These are phyloP conservation scores for Cordyceps fumosorosea DNA, from an alignment of 2,329 filamentous ascomycete genomes.

Conservation along the genomic window DNA sequence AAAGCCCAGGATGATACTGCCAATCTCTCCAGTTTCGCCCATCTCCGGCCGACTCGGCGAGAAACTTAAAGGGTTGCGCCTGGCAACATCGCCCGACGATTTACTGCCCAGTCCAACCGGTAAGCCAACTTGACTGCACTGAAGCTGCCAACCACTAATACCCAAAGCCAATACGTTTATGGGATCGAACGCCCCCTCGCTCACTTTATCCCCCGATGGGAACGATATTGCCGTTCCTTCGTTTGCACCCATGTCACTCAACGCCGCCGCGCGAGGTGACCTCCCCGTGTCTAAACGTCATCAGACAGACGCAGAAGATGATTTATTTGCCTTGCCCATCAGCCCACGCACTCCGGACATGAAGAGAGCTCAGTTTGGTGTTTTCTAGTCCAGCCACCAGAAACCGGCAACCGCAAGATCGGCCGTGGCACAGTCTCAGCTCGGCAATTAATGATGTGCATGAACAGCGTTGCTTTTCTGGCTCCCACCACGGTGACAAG, in stretches of 20 bases:
- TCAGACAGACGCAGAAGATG: conserved; percentile 52
- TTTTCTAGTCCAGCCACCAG: conserved; percentile 19
- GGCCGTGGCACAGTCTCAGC: not conserved
- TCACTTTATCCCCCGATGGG: conserved; percentile 25
- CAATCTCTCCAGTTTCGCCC: conserved; percentile 57
- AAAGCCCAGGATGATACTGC: conserved; percentile 20
- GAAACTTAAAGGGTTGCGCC: conserved; percentile 70
- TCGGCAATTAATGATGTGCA: not conserved
- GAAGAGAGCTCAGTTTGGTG: conserved; percentile 72
- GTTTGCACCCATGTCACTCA: conserved; percentile 29
- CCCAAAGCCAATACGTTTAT: conserved; percentile 30
- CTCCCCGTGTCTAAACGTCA: conserved; percentile 16
- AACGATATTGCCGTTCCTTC: conserved; percentile 31
- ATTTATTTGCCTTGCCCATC: conserved; percentile 79
- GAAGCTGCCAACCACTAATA: conserved; percentile 11
- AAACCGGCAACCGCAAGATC: not conserved
- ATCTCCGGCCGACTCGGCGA: conserved; percentile 66
- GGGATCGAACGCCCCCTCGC: conserved; percentile 26
- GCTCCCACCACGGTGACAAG: not conserved
- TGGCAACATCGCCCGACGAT: conserved; percentile 66
- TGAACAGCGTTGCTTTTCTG: conserved; percentile 1
- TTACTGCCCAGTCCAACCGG: conserved; percentile 47
- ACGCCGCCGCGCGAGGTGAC: conserved; percentile 25
- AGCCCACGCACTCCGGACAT: conserved; percentile 83
- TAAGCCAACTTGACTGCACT: conserved; percentile 30